Conservation (phyloP, 768 basidiomycete species). For the Trametes cingulata region DNA sequence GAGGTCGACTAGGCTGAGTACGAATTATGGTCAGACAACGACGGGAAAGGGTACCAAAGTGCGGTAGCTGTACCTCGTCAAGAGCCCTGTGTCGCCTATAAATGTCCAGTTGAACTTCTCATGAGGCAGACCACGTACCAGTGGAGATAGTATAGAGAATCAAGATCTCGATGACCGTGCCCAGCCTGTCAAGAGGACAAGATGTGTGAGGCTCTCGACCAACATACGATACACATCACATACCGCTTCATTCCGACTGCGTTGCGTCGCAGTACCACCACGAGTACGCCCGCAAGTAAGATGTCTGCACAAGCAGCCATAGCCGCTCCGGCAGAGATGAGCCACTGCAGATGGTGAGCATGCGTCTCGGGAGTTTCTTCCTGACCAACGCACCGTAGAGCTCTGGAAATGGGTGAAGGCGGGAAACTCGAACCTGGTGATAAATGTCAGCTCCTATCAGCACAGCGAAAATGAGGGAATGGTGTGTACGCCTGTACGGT, state of each 20-base stretch:
- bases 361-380: neutral
- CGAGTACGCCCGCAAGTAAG: neutral
- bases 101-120: neutral
- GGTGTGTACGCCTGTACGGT: neutral
- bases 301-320: conserved; percentile 4
- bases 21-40: neutral
- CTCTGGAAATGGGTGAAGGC: neutral
- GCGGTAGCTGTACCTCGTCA: neutral
- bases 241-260: conserved; percentile 8
- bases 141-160: conserved; percentile 4
- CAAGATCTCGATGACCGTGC: conserved; percentile 4
- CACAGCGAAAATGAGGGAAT: no score
- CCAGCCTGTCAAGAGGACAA: neutral
- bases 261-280: neutral
- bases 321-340: conserved; percentile 7
- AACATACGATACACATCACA: neutral
- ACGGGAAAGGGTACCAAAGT: neutral
- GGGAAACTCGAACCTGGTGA: neutral
- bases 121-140: neutral
- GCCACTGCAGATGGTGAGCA: neutral
- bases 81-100: neutral
- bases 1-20: neutral
- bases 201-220: neutral
- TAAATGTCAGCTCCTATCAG: neutral
- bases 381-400: neutral